Conservation (phyloP, 169 alveolate genomes). For the Toxoplasma gondii region DNA sequence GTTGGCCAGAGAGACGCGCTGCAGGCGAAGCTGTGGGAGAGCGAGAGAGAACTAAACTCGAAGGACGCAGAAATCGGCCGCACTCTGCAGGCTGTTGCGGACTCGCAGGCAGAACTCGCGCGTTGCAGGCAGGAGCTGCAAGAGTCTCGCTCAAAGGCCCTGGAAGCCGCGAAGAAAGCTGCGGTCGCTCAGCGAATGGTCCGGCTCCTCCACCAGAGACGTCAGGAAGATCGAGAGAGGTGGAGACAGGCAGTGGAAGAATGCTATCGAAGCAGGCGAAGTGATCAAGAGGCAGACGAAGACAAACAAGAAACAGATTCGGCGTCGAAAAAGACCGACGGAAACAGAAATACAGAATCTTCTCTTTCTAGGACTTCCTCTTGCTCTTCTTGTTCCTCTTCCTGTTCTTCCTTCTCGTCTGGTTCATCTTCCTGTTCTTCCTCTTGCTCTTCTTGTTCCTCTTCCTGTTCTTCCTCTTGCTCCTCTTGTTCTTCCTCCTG, state of each 20-base stretch:
- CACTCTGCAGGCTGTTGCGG: slow-evolving; percentile 24
- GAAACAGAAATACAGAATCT: background rate
- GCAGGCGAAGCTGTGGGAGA: background rate
- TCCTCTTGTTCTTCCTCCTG: background rate
- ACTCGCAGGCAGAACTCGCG: background rate
- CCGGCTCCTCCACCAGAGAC: background rate
- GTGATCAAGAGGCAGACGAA: background rate
- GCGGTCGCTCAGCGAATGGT: background rate
- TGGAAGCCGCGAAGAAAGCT: slow-evolving; percentile 9
- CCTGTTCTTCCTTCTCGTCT: background rate
- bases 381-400: slow-evolving; percentile 4
- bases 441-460: slow-evolving; percentile 2
- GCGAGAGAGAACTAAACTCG: background rate
- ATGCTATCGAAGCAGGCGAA: background rate
- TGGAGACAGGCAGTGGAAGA: background rate
- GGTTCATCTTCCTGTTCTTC: background rate
- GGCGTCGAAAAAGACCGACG: background rate
- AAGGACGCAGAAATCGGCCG: slow-evolving; percentile 33
- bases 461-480: slow-evolving; percentile 12
- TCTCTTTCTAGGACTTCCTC: background rate
- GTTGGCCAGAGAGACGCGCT: background rate
- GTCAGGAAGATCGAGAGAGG: background rate
- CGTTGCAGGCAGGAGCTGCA: background rate
- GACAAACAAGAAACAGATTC: background rate
- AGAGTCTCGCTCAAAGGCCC: background rate